Evolutionary conservation across 225 moss, liverwort and hornwort genomes (phyloP), one percentile per base, ranked within the genome.

Genomic region (Pleurozium schreberi): DNA sequence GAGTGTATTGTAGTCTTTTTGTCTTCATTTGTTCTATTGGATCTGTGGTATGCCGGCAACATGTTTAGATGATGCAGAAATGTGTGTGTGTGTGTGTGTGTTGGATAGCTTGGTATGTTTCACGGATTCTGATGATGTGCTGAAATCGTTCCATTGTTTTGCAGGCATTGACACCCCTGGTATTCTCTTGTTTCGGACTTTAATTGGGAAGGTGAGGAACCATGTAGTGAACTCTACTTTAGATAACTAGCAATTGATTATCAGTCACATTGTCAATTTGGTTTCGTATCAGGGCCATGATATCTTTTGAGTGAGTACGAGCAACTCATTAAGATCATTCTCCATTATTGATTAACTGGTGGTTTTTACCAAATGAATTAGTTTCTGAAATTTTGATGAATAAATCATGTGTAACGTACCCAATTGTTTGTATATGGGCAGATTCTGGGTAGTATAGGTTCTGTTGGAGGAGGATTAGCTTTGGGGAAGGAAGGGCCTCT

Each of bases 121-220:
- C 43, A 26, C 62, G 75, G 69, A 69, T 85, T 83, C 52, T 90
- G 86, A 59, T 86, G 65, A 86, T 90, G 65, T 92, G 58, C 87
- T 92, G 77, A 92, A 47, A 43, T 57, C 27, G 64, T 70, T 85
- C 59, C 11, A 73, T 83, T 83, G n/a, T 80, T 82, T 84, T 88
- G 89, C 96, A 98, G 98, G 99, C 79, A 95, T 99, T 90, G 99
- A 99, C 93, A 96, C 99, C 85, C 99, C 99, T 79, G 99, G 99
- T 80, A 93, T 99, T 88, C 99, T 99, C 91, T 94, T 99, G 83
- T 97, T 99, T 89, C 96, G 99, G 90, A 99, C 99, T 40, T 92
- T 99, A 61, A 42, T 99, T 75, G 97, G 97, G 90, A 99, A 99
- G 96, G 98, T 98, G 92, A 88, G 93, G 43, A 89, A 61, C 50